These are phyloP conservation scores for Tubosaeta brunneosetosa DNA, from an alignment of 768 basidiomycete species.

Conservation along the genomic window DNA sequence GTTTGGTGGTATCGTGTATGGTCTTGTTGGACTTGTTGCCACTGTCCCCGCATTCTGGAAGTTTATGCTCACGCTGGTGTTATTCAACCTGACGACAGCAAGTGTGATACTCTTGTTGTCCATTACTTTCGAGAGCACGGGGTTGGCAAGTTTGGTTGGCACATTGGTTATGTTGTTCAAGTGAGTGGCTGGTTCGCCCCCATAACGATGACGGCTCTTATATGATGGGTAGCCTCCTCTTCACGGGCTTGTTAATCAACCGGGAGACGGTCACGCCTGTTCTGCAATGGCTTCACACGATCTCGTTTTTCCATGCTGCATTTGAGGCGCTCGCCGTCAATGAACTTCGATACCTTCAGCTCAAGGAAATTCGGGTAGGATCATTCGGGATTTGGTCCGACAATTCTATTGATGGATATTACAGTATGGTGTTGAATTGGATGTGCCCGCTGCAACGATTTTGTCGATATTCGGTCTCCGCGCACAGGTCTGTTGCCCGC, in stretches of 20 bases:
- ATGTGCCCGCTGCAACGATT: constrained; percentile 94
- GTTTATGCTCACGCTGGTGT: constrained; percentile 90
- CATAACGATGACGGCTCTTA: constrained; percentile 7
- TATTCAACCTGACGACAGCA: constrained; percentile 96
- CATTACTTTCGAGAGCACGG: constrained; percentile 79
- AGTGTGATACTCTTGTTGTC: constrained; percentile 88
- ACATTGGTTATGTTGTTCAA: constrained; percentile 98
- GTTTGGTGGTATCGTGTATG: constrained; percentile 94
- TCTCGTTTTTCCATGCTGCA: constrained; percentile 98
- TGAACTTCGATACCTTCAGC: constrained; percentile 87
- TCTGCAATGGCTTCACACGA: constrained; percentile 82
- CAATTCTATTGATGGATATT: constrained; percentile 4
- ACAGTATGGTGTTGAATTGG: constrained; percentile 94
- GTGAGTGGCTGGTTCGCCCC: constrained; percentile 44
- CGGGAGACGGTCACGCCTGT: constrained; percentile 71
- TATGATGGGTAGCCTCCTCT: constrained; percentile 62
- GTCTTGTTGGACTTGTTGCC: constrained; percentile 91
- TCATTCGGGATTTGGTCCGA: neutral
- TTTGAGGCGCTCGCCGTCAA: constrained; percentile 98
- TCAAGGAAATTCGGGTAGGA: constrained; percentile 84
- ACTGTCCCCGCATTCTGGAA: constrained; percentile 93
- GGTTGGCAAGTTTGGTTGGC: constrained; percentile 90
- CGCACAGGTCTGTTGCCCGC: constrained; percentile 58
- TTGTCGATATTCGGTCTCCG: constrained; percentile 90
- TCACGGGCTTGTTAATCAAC: constrained; percentile 94